Conservation (phyloP, 2,329 filamentous ascomycete genomes). For the Paraphoma sp. region DNA sequence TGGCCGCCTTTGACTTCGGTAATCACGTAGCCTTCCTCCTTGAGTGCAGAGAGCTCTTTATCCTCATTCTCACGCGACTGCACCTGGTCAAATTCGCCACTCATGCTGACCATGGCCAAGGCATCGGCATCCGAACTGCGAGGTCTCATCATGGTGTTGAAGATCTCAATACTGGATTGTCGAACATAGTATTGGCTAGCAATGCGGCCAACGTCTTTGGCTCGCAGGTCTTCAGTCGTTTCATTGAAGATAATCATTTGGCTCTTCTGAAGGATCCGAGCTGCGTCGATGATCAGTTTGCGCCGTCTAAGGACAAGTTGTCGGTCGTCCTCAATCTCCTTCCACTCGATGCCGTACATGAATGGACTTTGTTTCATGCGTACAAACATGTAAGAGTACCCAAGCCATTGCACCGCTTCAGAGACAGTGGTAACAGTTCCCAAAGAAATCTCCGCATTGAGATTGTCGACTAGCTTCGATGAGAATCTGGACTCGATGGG, state of each 20-base stretch:
- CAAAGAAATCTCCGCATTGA: constrained; percentile 92
- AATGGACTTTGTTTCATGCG: constrained; percentile 93
- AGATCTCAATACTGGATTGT: constrained; percentile 91
- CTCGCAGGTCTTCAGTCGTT: constrained; percentile 85
- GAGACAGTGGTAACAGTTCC: constrained; percentile 94
- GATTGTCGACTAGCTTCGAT: constrained; percentile 89
- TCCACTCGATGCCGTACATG: constrained; percentile 94
- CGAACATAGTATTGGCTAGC: constrained; percentile 97
- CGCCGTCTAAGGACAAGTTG: constrained; percentile 84
- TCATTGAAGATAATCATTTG: constrained; percentile 99
- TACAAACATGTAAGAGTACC: constrained; percentile 97
- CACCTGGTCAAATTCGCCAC: constrained; percentile 96
- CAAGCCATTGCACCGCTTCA: constrained; percentile 96
- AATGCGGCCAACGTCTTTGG: constrained; percentile 95
- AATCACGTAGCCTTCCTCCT: constrained; percentile 68
- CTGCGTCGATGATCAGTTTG: constrained; percentile 86
- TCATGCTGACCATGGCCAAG: constrained; percentile 95
- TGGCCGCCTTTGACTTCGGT: constrained; percentile 78
- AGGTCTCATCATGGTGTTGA: constrained; percentile 92
- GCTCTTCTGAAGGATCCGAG: constrained; percentile 83
- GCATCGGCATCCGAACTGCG: constrained; percentile 89
- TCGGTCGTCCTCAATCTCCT: constrained; percentile 87
- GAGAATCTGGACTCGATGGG: constrained; percentile 98
- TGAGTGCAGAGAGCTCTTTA: constrained; percentile 80
- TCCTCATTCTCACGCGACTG: constrained; percentile 90